Evolutionary conservation across 495 filamentous ascomycete species (phyloP).

Genomic region (Penicillium lagena): DNA sequence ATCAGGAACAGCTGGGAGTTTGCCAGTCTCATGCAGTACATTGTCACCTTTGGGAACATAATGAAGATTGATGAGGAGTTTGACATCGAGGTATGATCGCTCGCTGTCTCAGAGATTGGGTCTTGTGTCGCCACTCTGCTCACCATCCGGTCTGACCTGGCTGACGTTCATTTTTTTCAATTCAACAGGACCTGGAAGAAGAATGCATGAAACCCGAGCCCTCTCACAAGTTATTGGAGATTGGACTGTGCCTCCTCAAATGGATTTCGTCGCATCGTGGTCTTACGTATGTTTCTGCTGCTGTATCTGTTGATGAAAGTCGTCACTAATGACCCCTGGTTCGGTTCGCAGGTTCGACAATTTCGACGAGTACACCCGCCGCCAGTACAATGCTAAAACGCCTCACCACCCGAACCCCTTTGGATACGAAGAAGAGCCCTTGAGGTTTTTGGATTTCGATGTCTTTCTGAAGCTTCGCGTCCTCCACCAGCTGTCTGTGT

Average conservation of each 20-base stretch:
- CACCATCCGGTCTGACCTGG: not conserved
- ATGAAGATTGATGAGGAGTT: slow-evolving; percentile 84
- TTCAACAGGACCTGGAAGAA: slow-evolving; percentile 71
- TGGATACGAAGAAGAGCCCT: slow-evolving; percentile 66
- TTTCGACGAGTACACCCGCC: slow-evolving; percentile 90
- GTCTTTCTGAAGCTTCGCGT: slow-evolving; percentile 81
- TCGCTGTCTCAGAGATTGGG: not conserved
- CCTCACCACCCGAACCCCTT: slow-evolving; percentile 75
- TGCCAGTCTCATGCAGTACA: slow-evolving; percentile 88
- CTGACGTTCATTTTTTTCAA: slow-evolving; percentile 7
- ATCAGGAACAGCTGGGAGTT: slow-evolving; percentile 93
- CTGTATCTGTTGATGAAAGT: not conserved
- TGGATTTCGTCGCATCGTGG: slow-evolving; percentile 90
- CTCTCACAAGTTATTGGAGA: slow-evolving; percentile 67
- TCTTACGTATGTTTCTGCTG: slow-evolving; percentile 60
- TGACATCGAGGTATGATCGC: slow-evolving; percentile 68
- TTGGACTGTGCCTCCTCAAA: slow-evolving; percentile 86
- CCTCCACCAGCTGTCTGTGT: slow-evolving; percentile 82
- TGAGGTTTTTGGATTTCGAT: slow-evolving; percentile 75
- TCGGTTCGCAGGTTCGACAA: slow-evolving; percentile 58
- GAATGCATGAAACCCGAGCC: slow-evolving; percentile 74
- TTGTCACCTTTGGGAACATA: slow-evolving; percentile 78
- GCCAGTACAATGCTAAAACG: slow-evolving; percentile 82
- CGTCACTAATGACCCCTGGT: not conserved
- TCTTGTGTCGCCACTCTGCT: slow-evolving; percentile 1